Conservation (phyloP, 2,329 filamentous ascomycete genomes). For the Tolypocladium album region DNA sequence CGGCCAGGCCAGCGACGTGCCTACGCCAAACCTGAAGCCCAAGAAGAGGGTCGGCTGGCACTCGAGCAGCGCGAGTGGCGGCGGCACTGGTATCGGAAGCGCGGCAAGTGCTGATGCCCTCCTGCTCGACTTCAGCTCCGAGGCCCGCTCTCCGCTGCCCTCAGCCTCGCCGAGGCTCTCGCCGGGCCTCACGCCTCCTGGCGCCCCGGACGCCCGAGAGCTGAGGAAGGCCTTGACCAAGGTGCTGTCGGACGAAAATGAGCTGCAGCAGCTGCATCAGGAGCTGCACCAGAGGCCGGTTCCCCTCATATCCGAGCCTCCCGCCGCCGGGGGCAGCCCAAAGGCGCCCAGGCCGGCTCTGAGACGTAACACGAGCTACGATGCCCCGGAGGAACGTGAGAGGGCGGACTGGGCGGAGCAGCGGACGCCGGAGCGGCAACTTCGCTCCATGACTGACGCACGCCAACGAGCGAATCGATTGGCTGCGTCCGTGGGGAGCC, state of each 20-base stretch:
- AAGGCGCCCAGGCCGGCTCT: constrained; percentile 24
- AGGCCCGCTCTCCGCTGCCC: constrained; percentile 1
- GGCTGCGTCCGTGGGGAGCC: constrained; percentile 27
- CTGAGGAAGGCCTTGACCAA: constrained; percentile 26
- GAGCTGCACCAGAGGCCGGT: not conserved
- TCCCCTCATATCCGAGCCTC: not conserved
- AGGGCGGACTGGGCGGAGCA: constrained; percentile 28
- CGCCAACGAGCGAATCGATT: constrained; percentile 26
- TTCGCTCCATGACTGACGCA: constrained; percentile 28
- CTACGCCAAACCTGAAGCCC: constrained; percentile 21
- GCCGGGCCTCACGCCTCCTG: constrained; percentile 15
- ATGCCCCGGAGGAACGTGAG: constrained; percentile 27
- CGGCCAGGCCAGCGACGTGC: constrained; percentile 15
- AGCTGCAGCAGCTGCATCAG: constrained; percentile 6
- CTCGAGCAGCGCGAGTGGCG: constrained; percentile 15
- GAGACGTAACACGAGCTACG: constrained; percentile 32
- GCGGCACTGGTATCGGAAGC: constrained; percentile 3
- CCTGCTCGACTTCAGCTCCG: constrained; percentile 2
- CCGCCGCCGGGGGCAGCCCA: constrained; percentile 2
- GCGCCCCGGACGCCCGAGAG: constrained; percentile 26
- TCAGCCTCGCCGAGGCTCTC: constrained; percentile 3
- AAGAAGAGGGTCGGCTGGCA: constrained; percentile 31
- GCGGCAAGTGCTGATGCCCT: constrained; percentile 4
- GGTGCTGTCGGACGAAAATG: constrained; percentile 22
- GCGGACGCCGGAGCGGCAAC: constrained; percentile 23